These are phyloP conservation scores for Flaveria robusta DNA, from an alignment of 129 eudicot species.

Conservation along the genomic window DNA sequence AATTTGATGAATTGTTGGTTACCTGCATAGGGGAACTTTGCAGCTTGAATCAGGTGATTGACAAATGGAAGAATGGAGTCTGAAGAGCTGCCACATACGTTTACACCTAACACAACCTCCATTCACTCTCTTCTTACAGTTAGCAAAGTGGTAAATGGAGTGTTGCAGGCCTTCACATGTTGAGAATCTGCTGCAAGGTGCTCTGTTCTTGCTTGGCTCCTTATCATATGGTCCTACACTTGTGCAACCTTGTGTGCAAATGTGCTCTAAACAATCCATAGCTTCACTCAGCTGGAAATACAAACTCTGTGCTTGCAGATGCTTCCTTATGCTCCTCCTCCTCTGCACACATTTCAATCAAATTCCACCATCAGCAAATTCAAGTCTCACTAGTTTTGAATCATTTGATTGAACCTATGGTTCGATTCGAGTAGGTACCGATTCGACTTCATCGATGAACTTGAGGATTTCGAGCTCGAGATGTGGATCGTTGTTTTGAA, in stretches of 20 bases:
- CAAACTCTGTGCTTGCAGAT: slow-evolving; percentile 60
- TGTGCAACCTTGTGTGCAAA: slow-evolving; percentile 94
- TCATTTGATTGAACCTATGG: too few relatives aligned
- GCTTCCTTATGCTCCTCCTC: slow-evolving; percentile 67
- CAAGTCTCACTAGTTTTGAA: neutral
- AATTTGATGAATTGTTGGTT: neutral
- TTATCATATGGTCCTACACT: slow-evolving; percentile 78
- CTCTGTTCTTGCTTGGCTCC: slow-evolving; percentile 56
- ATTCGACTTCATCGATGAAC: slow-evolving; percentile 84
- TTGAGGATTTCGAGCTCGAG: slow-evolving; percentile 88
- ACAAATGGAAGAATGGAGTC: slow-evolving; percentile 82
- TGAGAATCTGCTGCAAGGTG: slow-evolving; percentile 77
- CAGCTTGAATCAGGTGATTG: slow-evolving; percentile 65
- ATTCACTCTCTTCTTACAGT: slow-evolving; percentile 69
- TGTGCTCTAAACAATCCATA: slow-evolving; percentile 91
- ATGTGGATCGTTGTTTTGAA: slow-evolving; percentile 76
- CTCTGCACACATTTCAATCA: slow-evolving; percentile 50
- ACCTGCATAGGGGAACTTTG: slow-evolving; percentile 97
- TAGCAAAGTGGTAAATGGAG: slow-evolving; percentile 70
- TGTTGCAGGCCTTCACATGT: slow-evolving; percentile 84
- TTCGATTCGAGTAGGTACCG: slow-evolving; percentile 38
- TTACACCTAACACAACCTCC: slow-evolving; percentile 87
- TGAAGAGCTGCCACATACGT: slow-evolving; percentile 95
- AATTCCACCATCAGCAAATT: slow-evolving; percentile 21
- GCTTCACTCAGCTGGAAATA: slow-evolving; percentile 89